Conservation (phyloP, 2,329 filamentous ascomycete genomes). For the Sarocladium oryzae region DNA sequence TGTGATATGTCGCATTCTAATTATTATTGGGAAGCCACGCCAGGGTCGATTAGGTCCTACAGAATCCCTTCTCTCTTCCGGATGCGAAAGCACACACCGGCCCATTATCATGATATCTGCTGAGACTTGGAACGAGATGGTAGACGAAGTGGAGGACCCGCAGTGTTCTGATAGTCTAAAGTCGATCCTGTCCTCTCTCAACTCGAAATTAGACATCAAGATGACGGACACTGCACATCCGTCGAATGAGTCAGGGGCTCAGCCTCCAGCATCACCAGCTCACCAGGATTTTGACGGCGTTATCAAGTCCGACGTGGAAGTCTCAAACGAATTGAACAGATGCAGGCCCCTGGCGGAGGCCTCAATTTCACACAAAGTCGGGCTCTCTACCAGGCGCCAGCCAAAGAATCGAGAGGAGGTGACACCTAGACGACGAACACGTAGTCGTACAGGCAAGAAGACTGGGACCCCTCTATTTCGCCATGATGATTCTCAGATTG, state of each 20-base stretch:
- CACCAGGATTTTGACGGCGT: neutral
- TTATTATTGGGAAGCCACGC: slow-evolving; percentile 27
- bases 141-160: slow-evolving; percentile 52
- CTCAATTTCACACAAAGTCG: neutral
- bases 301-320: neutral
- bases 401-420: neutral
- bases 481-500: slow-evolving; percentile 77
- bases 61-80: slow-evolving; percentile 47
- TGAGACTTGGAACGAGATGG: slow-evolving; percentile 62
- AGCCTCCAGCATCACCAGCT: slow-evolving; percentile 14
- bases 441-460: neutral
- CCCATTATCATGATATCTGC: slow-evolving; percentile 45
- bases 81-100: slow-evolving; percentile 51
- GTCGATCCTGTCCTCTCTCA: slow-evolving; percentile 53
- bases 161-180: slow-evolving; percentile 61
- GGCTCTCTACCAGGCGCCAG: neutral
- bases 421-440: neutral
- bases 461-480: slow-evolving; percentile 48
- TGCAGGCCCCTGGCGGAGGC: neutral
- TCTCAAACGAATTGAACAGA: neutral
- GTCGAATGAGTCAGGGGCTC: slow-evolving; percentile 29
- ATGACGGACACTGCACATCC: slow-evolving; percentile 36
- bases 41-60: slow-evolving; percentile 44
- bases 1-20: slow-evolving; percentile 35
- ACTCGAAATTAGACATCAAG: slow-evolving; percentile 42